Base-by-base conservation (phyloP, 495 filamentous ascomycete species). In the Entonaema liquescens region DNA sequence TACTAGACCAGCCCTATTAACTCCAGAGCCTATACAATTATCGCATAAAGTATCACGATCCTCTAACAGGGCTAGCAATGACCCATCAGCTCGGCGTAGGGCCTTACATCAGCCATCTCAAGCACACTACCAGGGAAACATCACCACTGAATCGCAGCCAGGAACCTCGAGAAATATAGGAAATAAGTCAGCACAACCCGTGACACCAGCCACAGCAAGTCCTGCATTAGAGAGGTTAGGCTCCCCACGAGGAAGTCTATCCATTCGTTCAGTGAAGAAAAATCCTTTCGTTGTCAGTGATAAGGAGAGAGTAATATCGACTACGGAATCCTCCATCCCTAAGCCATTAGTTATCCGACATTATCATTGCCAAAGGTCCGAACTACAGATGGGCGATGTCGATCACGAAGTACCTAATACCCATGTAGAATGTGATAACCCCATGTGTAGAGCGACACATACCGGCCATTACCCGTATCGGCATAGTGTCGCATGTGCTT, bases 401-500 rank as follows among this genome's bases (percentile, higher is more conserved):
- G 49, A 44, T 36, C 28, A 47, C 29, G 66, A 68, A 29, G 11
- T 36, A 57, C 36, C 49, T 23, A 38, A 19, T 59, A 52, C 25
- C 54, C 40, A 40, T 15, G 49, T 59, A 19, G 73, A 75, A 29
- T 80, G 76, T 62, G 73, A 71, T 31, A 67, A 77, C 60, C 70
- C 74, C 0, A 69, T 64, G 49, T 78, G 76, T 44, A 75, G 68
- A 53, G 67, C 80, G 38, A 78, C 71, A 31, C 76, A 81, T 62
- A 50, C 60, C 5, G 75, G 76, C 3, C 73, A 79, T 67, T 71
- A 77, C 56, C 77, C 76, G 6, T 77, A 74, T 65, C 71, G 76
- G 12, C 77, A 78, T 62, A 72, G 71, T 26, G 66, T 72, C 36
- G 62, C 68, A 11, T 81, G 73, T 55, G 53, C 58, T 19, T 57